Evolutionary conservation across 1,139 yeast genomes (phyloP).

Genomic region (Candida freyschussii): DNA sequence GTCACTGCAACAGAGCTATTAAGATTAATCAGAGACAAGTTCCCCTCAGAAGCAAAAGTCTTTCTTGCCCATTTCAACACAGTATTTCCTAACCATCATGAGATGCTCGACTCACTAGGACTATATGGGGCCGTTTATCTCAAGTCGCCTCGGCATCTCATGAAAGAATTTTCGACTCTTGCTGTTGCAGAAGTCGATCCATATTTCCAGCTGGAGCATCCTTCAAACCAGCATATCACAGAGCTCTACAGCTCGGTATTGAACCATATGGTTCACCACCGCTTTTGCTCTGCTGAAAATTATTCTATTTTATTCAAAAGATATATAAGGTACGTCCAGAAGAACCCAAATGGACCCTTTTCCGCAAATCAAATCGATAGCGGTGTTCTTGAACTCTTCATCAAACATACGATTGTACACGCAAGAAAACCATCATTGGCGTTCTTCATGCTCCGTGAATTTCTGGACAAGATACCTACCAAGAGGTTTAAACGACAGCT

Average conservation of each 20-base stretch:
- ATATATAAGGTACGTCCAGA: conserved; percentile 5
- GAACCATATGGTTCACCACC: conserved; percentile 8
- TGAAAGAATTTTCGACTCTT: neutral
- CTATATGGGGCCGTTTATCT: conserved; percentile 14
- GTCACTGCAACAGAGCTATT: conserved; percentile 16
- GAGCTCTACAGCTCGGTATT: conserved; percentile 18
- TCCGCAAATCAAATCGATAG: conserved; percentile 12
- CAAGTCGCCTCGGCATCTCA: conserved; percentile 2
- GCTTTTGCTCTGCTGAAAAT: conserved; percentile 1
- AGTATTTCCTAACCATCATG: conserved; percentile 11
- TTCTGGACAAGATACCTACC: conserved; percentile 4
- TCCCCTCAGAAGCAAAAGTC: conserved; percentile 17
- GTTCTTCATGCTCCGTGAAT: conserved; percentile 12
- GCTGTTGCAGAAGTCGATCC: conserved; percentile 18
- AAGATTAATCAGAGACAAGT: conserved; percentile 15
- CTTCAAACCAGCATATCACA: conserved; percentile 14
- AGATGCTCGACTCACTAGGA: conserved; percentile 15
- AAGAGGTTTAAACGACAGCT: conserved; percentile 13
- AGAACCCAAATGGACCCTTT: conserved; percentile 8
- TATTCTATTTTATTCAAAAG: conserved; percentile 7
- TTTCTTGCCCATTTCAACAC: conserved; percentile 21
- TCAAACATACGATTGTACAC: conserved; percentile 10
- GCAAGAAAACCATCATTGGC: conserved; percentile 14
- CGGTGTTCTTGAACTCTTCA: conserved; percentile 15
- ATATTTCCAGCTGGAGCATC: conserved; percentile 10